Evolutionary conservation across 352 stramenopile species (phyloP).

Genomic region (Plasmopara viticola): DNA sequence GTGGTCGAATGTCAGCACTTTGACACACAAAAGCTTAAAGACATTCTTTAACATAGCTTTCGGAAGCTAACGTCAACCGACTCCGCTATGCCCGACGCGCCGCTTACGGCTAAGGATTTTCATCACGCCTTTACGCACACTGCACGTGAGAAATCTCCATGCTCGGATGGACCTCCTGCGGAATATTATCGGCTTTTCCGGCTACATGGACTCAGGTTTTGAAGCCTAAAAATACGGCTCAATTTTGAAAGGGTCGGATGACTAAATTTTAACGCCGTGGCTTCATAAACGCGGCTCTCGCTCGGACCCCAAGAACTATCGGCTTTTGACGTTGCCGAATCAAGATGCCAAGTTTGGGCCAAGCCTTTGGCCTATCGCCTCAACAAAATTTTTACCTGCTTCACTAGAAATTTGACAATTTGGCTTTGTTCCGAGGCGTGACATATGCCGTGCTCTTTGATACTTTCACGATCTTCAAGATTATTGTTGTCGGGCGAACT

Average conservation of each 20-base stretch:
- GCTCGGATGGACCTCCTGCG: too few species aligned
- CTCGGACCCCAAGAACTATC: not conserved
- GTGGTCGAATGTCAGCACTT: not conserved
- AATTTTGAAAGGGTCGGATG: not conserved
- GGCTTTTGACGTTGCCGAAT: not conserved
- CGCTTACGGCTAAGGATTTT: not conserved
- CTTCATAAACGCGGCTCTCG: not conserved
- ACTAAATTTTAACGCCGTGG: not conserved
- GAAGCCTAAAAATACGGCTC: not conserved
- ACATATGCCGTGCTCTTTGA: too few species aligned
- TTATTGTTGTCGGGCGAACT: too few species aligned
- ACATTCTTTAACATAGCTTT: not conserved
- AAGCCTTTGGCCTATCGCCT: not conserved
- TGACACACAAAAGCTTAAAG: not conserved
- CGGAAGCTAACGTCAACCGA: not conserved
- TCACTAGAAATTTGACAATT: not conserved
- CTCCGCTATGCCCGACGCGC: too few species aligned
- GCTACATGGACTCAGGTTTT: not conserved
- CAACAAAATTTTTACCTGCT: not conserved
- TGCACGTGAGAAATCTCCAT: not conserved
- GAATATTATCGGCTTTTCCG: slow-evolving; percentile 1
- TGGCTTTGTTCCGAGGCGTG: not conserved
- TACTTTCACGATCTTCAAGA: too few species aligned
- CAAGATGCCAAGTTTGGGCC: not conserved
- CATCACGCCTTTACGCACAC: not conserved